phyloP scores from a whole-genome alignment of 805 yeast species.

The Scheffersomyces amazonensis region DNA sequence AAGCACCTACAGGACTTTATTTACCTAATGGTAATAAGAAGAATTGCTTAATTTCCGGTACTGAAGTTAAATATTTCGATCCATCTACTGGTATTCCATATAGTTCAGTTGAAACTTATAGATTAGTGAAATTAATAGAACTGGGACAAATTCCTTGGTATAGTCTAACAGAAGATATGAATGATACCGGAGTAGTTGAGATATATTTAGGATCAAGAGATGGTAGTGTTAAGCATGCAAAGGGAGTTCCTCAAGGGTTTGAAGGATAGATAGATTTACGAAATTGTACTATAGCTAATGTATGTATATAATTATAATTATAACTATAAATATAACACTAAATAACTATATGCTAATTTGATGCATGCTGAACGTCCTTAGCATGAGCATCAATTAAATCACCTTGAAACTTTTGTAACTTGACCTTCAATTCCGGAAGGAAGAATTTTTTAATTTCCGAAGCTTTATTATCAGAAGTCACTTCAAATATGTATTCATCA shows the following conservation, averaged over 20 bases:
- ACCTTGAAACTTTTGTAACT: slow-evolving; percentile 57
- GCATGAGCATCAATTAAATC: slow-evolving; percentile 64
- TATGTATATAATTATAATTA: too few species aligned
- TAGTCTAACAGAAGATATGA: slow-evolving; percentile 45
- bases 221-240: slow-evolving; percentile 68
- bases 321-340: too few species aligned
- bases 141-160: slow-evolving; percentile 53
- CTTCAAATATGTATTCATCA: slow-evolving; percentile 55
- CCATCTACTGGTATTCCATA: slow-evolving; percentile 88
- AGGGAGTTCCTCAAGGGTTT: slow-evolving; percentile 88
- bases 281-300: too few species aligned
- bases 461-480: slow-evolving; percentile 35
- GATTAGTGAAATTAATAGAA: slow-evolving; percentile 50
- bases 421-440: slow-evolving; percentile 48
- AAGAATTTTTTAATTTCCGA: slow-evolving; percentile 46
- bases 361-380: slow-evolving; percentile 57
- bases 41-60: slow-evolving; percentile 73
- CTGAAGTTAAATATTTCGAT: slow-evolving; percentile 79
- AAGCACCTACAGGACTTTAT: slow-evolving; percentile 72
- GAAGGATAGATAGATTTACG: slow-evolving; percentile 18
- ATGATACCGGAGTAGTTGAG: slow-evolving; percentile 50
- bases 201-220: slow-evolving; percentile 39
- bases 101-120: slow-evolving; percentile 76
- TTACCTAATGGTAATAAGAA: slow-evolving; percentile 67
- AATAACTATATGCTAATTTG: too few species aligned